Base-by-base conservation (phyloP, 805 yeast genomes). In the Ascoidea tarda region DNA sequence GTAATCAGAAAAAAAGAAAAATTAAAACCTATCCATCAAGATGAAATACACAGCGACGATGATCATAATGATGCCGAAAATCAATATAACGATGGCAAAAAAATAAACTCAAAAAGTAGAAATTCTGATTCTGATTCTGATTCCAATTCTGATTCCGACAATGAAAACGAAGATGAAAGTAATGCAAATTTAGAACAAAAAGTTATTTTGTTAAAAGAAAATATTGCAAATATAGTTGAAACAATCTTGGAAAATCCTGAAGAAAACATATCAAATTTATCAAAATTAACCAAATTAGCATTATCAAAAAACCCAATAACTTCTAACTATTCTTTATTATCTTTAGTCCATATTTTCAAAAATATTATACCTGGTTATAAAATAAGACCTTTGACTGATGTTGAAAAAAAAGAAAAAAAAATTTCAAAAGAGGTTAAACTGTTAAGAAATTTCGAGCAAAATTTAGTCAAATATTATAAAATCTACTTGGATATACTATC, bases 231-330 rank as follows among this genome's bases (percentile, higher is more conserved):
- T 21, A 21, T 21, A 21, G 96, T 95, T 1, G 85, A 87, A 46
- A 76, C 76, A 47, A 68, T 91, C 44, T 80, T 80, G 60, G 95
- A 89, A 63, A 87, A 87, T 54, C 96, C 98, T 5, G 98, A 93
- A 65, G 96, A 87, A 61, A 78, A 90, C 60, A 73, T 84, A 6
- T 63, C 76, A 12, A 71, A 79, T 33, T 69, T 90, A 10, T 74
- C 84, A 1, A 78, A 90, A 62, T 71, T 86, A 50, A 70, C 85
- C 51, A 79, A 75, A 59, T 83, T 85, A 88, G 74, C 87, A 0
- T 75, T 71, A 53, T 83, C 93, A 1, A 77, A 75, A 58, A 81
- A 84, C 58, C 71, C 77, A 53, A 83, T 75, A 60, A 81, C 86
- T 2, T 70, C 81, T 44, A 84, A 85, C 65, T 72, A 89, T 52